Evolutionary conservation across 306 rosid genomes (phyloP).

Genomic region (Ammopiptanthus mongolicus): DNA sequence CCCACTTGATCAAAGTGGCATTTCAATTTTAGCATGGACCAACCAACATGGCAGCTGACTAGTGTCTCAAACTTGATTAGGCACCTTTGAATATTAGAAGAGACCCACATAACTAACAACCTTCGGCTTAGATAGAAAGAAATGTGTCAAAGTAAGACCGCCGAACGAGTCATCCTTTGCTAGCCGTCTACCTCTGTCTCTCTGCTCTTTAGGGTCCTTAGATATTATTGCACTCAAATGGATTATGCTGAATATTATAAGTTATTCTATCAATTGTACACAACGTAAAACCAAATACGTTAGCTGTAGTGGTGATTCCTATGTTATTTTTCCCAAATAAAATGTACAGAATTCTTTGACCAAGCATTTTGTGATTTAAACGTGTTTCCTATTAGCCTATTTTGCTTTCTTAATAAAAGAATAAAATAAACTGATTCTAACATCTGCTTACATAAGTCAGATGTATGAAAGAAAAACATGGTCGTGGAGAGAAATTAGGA

Average conservation of each 20-base stretch:
- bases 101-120: neutral
- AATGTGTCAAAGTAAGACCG: slow-evolving; percentile 26
- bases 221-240: neutral
- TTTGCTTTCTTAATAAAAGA: neutral
- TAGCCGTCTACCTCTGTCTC: slow-evolving; percentile 12
- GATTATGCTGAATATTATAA: neutral
- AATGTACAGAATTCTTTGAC: neutral
- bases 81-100: neutral
- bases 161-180: slow-evolving; percentile 43
- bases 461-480: too few relatives aligned
- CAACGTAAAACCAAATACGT: neutral
- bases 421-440: neutral
- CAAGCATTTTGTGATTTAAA: neutral
- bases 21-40: neutral
- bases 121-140: neutral
- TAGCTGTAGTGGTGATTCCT: neutral
- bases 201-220: neutral
- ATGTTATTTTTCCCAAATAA: neutral
- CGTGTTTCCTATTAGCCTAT: neutral
- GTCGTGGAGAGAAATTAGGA: too few relatives aligned
- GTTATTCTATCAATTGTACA: neutral
- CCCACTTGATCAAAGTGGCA: neutral
- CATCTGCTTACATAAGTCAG: neutral
- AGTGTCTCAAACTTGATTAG: neutral
- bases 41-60: neutral